Evolutionary conservation across 495 filamentous ascomycete genomes (phyloP), one percentile per base, ranked within the genome.

Genomic region (Endocarpon pusillum): DNA sequence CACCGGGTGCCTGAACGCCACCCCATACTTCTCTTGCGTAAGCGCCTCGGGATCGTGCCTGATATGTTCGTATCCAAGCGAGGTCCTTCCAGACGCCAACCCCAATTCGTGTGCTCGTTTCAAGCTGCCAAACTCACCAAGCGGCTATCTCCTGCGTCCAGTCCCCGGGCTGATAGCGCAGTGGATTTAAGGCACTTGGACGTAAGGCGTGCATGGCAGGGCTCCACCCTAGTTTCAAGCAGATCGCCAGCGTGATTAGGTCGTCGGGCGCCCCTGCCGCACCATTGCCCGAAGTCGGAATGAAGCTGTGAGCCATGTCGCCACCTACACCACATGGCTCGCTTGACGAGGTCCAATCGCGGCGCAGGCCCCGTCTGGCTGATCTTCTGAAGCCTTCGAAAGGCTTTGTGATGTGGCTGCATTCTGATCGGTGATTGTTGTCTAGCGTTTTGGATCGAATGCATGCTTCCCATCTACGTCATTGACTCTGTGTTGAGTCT

Each of bases 251-350:
- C 1, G 69, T 72, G 1, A 69, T 66, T 1, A 69, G 78, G 47
- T 83, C 78, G 42, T 84, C 79, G 40, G 82, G 71, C 0, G 76
- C 72, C 42, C 79, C 71, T 20, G 68, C 75, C 0, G 72, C 78
- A 0, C 79, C 79, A 38, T 80, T 72, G n/a, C 70, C 69, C 3
- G 67, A 73, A 0, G 75, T 79, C 0, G 77, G 77, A 2, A 82
- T 55, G 48, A 83, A 80, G 0, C 76, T 69, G 51, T 85, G 79
- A 1, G 77, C 77, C 3, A 73, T 58, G 42, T 82, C 79, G 18
- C 77, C 78, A 83, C 61, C 10, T 77, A 54, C 20, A 60, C 62
- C 11, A 74, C 73, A 15, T 69, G 59, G 11, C 66, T n/a, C 62
- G 11, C 59, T 55, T 9, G 65, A 57, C 3, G 66, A 73, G 12